phyloP scores from a whole-genome alignment of 2,329 filamentous ascomycete species.

The Colletotrichum somersetense region DNA sequence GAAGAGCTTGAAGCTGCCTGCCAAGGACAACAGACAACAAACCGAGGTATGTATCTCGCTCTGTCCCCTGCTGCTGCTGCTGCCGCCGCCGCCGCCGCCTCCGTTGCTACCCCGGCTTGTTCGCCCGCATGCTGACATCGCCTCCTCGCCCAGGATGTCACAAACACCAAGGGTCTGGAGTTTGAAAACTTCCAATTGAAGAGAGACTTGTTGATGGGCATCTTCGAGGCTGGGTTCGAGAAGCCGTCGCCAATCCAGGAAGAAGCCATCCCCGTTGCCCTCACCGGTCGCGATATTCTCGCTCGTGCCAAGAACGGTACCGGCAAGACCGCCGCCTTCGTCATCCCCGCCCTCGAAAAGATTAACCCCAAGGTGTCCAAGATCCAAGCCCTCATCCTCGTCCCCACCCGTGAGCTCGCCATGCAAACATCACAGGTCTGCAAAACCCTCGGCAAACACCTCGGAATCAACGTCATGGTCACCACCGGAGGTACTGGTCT shows the following conservation, averaged over 20 bases:
- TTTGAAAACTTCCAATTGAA: conserved; percentile 98
- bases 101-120: not conserved
- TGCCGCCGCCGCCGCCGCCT: not conserved
- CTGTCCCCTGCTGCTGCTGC: not conserved
- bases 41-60: conserved; percentile 73
- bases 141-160: conserved; percentile 80
- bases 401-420: conserved; percentile 95
- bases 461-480: conserved; percentile 99
- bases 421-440: conserved; percentile 99
- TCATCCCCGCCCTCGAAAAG: conserved; percentile 93
- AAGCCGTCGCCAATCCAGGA: conserved; percentile 99
- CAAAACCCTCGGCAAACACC: conserved; percentile 97
- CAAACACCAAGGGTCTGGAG: conserved; percentile 95
- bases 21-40: conserved; percentile 82
- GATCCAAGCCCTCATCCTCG: conserved; percentile 95
- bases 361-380: conserved; percentile 98
- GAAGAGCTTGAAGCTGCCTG: conserved; percentile 76
- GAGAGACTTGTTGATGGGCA: conserved; percentile 96
- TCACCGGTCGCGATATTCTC: conserved; percentile 94
- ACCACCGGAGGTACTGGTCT: conserved; percentile 96
- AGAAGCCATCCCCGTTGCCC: conserved; percentile 96
- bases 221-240: conserved; percentile 98
- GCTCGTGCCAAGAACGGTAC: conserved; percentile 98
- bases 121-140: conserved; percentile 30
- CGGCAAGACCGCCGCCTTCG: conserved; percentile 97